phyloP scores from a whole-genome alignment of 2,329 filamentous ascomycete species.

The Teratosphaeriaceae sp. region DNA sequence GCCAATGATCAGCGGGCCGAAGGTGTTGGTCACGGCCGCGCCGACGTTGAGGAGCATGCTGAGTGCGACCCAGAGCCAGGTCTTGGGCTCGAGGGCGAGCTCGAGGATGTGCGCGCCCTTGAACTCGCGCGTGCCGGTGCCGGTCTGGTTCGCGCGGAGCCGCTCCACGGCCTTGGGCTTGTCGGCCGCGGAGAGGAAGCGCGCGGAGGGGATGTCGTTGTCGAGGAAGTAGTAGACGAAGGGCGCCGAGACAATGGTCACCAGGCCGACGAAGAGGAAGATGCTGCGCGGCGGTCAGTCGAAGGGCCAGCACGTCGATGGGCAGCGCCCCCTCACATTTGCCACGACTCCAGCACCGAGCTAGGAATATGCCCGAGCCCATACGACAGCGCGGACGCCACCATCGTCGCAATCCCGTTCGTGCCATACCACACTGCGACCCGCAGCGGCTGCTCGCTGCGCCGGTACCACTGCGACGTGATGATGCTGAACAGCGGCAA shows the following conservation, averaged over 20 bases:
- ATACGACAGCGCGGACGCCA: constrained; percentile 54
- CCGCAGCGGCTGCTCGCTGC: constrained; percentile 22
- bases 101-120: constrained; percentile 40
- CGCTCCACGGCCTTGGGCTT: constrained; percentile 43
- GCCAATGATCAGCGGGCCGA: constrained; percentile 56
- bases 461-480: constrained; percentile 21
- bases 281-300: no score
- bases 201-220: constrained; percentile 49
- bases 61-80: constrained; percentile 53
- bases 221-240: constrained; percentile 56
- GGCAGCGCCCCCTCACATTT: no score
- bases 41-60: constrained; percentile 58
- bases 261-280: constrained; percentile 55
- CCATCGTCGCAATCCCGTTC: constrained; percentile 56
- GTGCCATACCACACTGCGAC: constrained; percentile 52
- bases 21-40: constrained; percentile 54
- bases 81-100: constrained; percentile 39
- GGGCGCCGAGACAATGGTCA: constrained; percentile 53
- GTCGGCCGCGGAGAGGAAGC: constrained; percentile 43
- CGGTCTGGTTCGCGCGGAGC: constrained; percentile 45
- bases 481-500: constrained; percentile 57
- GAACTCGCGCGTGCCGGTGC: constrained; percentile 40
- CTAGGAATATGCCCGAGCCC: constrained; percentile 53
- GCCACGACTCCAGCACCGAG: constrained; percentile 33
- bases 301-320: no score